Base-by-base conservation (phyloP, 129 eudicot species). In the Centaurea solstitialis region DNA sequence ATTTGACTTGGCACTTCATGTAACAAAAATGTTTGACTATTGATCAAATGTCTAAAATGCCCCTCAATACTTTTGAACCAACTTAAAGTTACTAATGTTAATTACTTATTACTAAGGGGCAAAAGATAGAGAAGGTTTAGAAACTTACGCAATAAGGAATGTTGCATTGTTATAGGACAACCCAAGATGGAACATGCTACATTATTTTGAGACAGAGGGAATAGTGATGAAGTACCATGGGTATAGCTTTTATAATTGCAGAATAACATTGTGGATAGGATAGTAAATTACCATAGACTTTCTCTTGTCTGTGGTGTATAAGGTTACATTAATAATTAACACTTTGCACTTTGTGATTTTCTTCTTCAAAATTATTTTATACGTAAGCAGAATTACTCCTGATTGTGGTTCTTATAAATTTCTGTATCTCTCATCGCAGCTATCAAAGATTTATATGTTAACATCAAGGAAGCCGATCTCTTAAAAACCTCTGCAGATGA, bases 381-480 rank as follows among this genome's bases (percentile, higher is more conserved):
- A 77, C 21, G 37, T 67, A 76, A 57, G 67, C 82, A 22, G 59
- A 76, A 21, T 17, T 70, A 38, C 21, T 24, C 43, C 21, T 50
- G 23, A 73, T 39, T 53, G 41, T 62, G 28, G 45, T 38, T 77
- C 69, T 72, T 17, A 50, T 59, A 50, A 41, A 59, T n/a, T n/a
- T 33, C 10, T 79, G 76, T 57, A 67, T 35, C 28, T 80, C 35
- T 71, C 50, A 47, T 65, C 90, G 91, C 89, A 94, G 98, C 93
- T 43, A 86, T 92, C 50, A 92, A 94, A 78, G 86, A 87, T 81
- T 70, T 90, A 64, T 65, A 59, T 65, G 62, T 94, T 39, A 80
- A 89, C 83, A 90, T 92, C 76, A 84, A 89, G 82, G 89, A 87
- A 83, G 84, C 77, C 43, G 96, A 94, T 87, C 89, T 94, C 70